Evolutionary conservation across 805 yeast species (phyloP).

Genomic region (Candida suzukii): DNA sequence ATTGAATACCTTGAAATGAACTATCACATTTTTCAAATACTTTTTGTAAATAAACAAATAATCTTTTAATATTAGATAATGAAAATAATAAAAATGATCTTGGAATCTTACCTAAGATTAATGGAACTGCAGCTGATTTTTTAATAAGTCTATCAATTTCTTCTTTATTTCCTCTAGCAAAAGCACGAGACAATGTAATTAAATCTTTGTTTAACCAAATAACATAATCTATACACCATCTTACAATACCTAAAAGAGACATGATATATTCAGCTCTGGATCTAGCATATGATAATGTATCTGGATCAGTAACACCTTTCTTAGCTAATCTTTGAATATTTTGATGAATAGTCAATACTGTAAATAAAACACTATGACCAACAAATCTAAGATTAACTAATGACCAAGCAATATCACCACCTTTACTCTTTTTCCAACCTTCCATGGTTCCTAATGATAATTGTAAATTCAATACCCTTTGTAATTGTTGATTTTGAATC

Average conservation of each 20-base stretch:
- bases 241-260: constrained; percentile 65
- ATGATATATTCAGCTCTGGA: constrained; percentile 58
- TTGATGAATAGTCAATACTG: constrained; percentile 52
- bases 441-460: constrained; percentile 49
- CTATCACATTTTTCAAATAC: constrained; percentile 45
- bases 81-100: constrained; percentile 61
- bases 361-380: constrained; percentile 62
- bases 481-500: constrained; percentile 71
- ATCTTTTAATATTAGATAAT: constrained; percentile 56
- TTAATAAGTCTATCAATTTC: constrained; percentile 15
- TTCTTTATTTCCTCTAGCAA: constrained; percentile 14
- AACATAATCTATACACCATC: constrained; percentile 82
- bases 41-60: constrained; percentile 49
- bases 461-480: constrained; percentile 64
- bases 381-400: constrained; percentile 63
- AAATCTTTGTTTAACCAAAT: constrained; percentile 70
- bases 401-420: constrained; percentile 49
- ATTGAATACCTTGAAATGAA: constrained; percentile 16
- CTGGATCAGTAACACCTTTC: constrained; percentile 43
- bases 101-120: constrained; percentile 63
- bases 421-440: constrained; percentile 31
- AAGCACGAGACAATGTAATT: constrained; percentile 32
- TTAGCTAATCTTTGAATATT: constrained; percentile 56
- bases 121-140: constrained; percentile 41
- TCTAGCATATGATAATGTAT: constrained; percentile 30